These are phyloP conservation scores for Suaeda aralocaspica DNA, from an alignment of 148 eudicot genomes.

Conservation along the genomic window DNA sequence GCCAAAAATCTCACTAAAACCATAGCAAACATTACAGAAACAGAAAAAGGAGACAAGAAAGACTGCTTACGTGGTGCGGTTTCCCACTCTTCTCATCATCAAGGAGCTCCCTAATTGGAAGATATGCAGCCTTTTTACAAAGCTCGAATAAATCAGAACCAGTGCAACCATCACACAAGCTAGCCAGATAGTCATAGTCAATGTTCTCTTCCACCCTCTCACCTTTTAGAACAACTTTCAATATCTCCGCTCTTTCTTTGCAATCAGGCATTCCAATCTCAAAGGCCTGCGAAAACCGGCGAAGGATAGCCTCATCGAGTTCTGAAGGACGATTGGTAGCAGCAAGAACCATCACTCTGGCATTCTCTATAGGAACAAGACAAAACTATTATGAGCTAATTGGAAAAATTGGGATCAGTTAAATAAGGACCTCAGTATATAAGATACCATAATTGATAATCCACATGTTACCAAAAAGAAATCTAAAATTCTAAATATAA, in stretches of 20 bases:
- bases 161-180: conserved; percentile 75
- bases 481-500: background rate
- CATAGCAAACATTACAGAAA: background rate
- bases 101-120: conserved; percentile 82
- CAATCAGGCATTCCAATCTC: conserved; percentile 86
- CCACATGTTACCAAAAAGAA: background rate
- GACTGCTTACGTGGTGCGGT: conserved; percentile 43
- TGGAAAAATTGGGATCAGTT: background rate
- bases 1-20: background rate
- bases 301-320: conserved; percentile 94
- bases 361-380: conserved; percentile 49
- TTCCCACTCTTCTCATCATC: conserved; percentile 76
- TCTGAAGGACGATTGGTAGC: conserved; percentile 98
- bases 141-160: conserved; percentile 89
- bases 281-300: conserved; percentile 93
- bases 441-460: background rate
- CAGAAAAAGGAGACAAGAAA: background rate
- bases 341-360: conserved; percentile 96
- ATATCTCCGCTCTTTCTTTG: conserved; percentile 63
- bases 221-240: conserved; percentile 70
- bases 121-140: conserved; percentile 94
- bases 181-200: conserved; percentile 61
- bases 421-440: background rate
- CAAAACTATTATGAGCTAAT: background rate
- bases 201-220: conserved; percentile 67